Evolutionary conservation across 176 grass and related monocot species (phyloP).

Genomic region (Saccharum officinarum): DNA sequence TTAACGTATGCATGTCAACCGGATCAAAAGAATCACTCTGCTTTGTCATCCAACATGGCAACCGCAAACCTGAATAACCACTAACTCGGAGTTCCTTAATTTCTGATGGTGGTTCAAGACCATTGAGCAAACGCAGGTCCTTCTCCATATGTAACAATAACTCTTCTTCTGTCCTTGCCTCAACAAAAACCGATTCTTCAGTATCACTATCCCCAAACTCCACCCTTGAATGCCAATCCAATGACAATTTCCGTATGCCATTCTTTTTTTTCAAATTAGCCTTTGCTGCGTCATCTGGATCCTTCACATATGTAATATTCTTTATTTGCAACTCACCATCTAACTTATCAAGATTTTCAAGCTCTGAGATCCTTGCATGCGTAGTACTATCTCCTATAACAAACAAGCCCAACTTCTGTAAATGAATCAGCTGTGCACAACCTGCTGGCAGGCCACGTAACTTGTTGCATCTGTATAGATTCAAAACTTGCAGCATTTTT

Average conservation of each 20-base stretch:
- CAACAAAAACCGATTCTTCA: too few relatives aligned
- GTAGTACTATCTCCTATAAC: not conserved
- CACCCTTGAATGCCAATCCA: not conserved
- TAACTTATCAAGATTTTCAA: not conserved
- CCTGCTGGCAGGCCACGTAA: not conserved
- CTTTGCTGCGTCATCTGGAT: not conserved
- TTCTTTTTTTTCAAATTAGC: constrained; percentile 1
- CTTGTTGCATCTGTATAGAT: not conserved
- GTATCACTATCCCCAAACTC: too few relatives aligned
- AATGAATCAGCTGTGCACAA: not conserved
- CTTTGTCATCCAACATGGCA: constrained; percentile 11
- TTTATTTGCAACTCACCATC: not conserved
- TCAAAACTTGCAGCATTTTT: not conserved
- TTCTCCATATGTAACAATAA: not conserved
- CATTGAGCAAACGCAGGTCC: not conserved
- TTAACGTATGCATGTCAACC: not conserved
- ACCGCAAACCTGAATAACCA: not conserved
- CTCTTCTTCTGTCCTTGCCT: too few relatives aligned
- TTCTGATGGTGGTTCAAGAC: not conserved
- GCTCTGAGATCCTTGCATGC: constrained; percentile 3
- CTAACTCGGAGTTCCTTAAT: not conserved
- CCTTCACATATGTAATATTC: not conserved
- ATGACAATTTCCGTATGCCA: not conserved
- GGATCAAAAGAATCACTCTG: not conserved
- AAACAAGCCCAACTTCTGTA: constrained; percentile 8